Percentiles rank a stretch among this genome's conserved stretches.
Conservation (phyloP, 768 basidiomycete genomes). For the Termitomyces sp. region DNA sequence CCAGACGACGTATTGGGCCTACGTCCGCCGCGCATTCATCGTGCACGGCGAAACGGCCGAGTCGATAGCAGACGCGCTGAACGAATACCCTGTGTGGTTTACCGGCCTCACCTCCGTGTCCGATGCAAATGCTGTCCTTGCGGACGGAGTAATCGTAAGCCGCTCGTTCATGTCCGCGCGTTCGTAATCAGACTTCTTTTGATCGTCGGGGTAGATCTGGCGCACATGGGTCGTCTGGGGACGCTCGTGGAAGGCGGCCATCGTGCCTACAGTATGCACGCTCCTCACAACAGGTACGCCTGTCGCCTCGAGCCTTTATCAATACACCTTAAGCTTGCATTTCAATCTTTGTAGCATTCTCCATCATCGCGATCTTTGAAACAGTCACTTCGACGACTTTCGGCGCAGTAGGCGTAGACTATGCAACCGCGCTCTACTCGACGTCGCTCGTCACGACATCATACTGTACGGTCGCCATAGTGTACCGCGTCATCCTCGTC, state of each 20-base stretch:
- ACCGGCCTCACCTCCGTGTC: slow-evolving; percentile 10
- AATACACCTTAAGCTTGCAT: too few species aligned
- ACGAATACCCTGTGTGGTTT: slow-evolving; percentile 13
- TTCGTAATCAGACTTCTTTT: too few species aligned
- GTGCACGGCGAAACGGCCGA: slow-evolving; percentile 8
- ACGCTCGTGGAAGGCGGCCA: slow-evolving; percentile 3
- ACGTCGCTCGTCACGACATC: slow-evolving; percentile 12
- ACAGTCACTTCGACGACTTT: slow-evolving; percentile 11
- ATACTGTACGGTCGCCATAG: slow-evolving; percentile 12
- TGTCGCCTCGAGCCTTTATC: too few species aligned
- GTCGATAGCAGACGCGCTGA: slow-evolving; percentile 8
- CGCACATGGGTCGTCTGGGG: slow-evolving; percentile 14
- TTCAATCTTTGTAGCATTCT: slow-evolving; percentile 6
- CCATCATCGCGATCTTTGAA: slow-evolving; percentile 10
- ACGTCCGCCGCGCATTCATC: slow-evolving; percentile 14
- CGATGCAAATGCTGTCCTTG: slow-evolving; percentile 13
- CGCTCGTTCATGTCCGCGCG: not conserved
- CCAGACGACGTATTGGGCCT: slow-evolving; percentile 11
- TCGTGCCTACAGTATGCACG: slow-evolving; percentile 9
- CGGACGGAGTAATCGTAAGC: slow-evolving; percentile 12
- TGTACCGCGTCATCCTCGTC: slow-evolving; percentile 9
- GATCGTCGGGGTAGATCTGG: slow-evolving; percentile 4
- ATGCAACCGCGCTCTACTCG: slow-evolving; percentile 12
- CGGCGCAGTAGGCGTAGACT: slow-evolving; percentile 11
- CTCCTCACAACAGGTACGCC: slow-evolving; percentile 10